Base-by-base conservation (phyloP, 352 stramenopile genomes). In the Phytophthora pinifolia region DNA sequence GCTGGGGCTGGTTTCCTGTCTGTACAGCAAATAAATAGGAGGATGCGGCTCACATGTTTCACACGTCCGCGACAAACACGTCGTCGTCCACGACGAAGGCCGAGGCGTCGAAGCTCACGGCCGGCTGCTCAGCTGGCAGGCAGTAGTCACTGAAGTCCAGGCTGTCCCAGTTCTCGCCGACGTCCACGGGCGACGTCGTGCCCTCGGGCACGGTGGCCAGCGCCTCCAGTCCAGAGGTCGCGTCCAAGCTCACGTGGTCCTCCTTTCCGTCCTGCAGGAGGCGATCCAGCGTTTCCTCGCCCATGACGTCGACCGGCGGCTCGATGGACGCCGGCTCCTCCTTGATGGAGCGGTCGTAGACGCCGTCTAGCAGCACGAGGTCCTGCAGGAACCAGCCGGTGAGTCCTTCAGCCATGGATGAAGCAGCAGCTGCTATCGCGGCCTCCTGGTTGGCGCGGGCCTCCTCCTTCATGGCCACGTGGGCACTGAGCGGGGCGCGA, bases 381-480 rank as follows among this genome's bases (percentile, higher is more conserved):
- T 72, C 64, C 32, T 72, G 64, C 15, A 72, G 29, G 37, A 65
- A 67, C 49, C 45, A 67, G 20, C 42, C 57, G n/a, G 48, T 52
- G 12, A 58, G 41, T 3, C 30, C 47, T 9, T 52, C 15, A 12
- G 41, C 14, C 20, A 9, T 9, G 9, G 49, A 41, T 9, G 41
- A 6, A 42, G 41, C 15, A 30, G 48, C 49, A 14, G 34, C 12
- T 20, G 46, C 22, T 18, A 51, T 59, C 36, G 43, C 35, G 14
- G 46, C 57, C 39, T 53, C 58, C 35, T 59, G 63, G 39, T 59
- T 59, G 20, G 59, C 34, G 9, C 34, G 54, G 33, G 54, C 36
- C 43, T 76, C 67, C 50, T 77, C 68, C 33, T 62, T 68, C 68
- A 77, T 77, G 30, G 68, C 68, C 44, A 77, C 32, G 33, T 73